A percentile compares a stretch with the other conserved stretches of the same genome.
phyloP scores from a whole-genome alignment of 2,329 filamentous ascomycete genomes.

The Stylonectria norvegica region DNA sequence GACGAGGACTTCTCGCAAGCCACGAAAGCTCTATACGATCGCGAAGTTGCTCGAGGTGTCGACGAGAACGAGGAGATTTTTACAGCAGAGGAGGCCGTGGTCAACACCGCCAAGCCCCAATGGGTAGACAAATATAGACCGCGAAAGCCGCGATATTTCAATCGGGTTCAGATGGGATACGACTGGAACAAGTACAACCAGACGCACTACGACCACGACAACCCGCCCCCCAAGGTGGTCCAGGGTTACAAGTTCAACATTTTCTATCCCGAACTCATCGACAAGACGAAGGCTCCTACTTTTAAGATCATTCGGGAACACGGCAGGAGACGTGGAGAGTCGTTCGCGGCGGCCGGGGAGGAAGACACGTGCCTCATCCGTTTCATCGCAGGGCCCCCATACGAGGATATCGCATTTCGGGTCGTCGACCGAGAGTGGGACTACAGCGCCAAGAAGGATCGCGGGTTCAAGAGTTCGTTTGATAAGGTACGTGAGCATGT shows the following conservation, averaged over 20 bases:
- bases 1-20: conserved; percentile 82
- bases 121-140: conserved; percentile 86
- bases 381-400: conserved; percentile 92
- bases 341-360: conserved; percentile 87
- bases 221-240: conserved; percentile 94
- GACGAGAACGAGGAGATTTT: conserved; percentile 96
- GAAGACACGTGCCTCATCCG: conserved; percentile 96
- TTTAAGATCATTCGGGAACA: conserved; percentile 95
- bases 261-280: conserved; percentile 95
- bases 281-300: conserved; percentile 90
- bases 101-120: conserved; percentile 56
- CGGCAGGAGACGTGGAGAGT: conserved; percentile 83
- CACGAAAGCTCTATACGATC: conserved; percentile 84
- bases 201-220: conserved; percentile 98
- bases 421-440: conserved; percentile 99
- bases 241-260: conserved; percentile 99
- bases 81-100: conserved; percentile 78
- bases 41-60: conserved; percentile 86
- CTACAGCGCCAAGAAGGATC: conserved; percentile 90
- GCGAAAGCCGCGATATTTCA: conserved; percentile 94
- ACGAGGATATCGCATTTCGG: conserved; percentile 93
- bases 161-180: conserved; percentile 97
- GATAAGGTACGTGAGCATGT: conserved; percentile 70
- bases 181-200: conserved; percentile 99
- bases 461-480: conserved; percentile 94